phyloP scores from a whole-genome alignment of 2,329 filamentous ascomycete genomes.

The Ophiostoma novo-ulmi region DNA sequence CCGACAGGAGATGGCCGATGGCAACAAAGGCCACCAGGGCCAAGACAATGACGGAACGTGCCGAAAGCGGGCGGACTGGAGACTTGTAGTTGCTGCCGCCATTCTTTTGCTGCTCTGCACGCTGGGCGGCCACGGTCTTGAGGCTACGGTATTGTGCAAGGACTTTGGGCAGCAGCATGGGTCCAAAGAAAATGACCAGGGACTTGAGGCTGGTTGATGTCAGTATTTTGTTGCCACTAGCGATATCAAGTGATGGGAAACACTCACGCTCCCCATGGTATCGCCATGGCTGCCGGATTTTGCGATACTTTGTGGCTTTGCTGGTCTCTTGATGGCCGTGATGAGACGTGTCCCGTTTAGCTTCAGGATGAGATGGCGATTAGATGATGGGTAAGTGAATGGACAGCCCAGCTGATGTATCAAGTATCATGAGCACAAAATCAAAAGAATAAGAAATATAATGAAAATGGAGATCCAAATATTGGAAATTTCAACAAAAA shows the following conservation, averaged over 20 bases:
- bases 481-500: not conserved
- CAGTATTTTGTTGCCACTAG: not conserved
- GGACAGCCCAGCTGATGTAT: not conserved
- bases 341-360: not conserved
- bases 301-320: not conserved
- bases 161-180: slow-evolving; percentile 63
- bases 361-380: not conserved
- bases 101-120: slow-evolving; percentile 34
- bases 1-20: slow-evolving; percentile 21
- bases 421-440: not conserved
- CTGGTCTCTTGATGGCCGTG: not conserved
- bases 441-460: not conserved
- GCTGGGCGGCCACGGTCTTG: slow-evolving; percentile 40
- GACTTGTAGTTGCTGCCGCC: slow-evolving; percentile 42
- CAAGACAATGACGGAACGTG: slow-evolving; percentile 58
- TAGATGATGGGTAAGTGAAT: not conserved
- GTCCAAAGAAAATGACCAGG: slow-evolving; percentile 60
- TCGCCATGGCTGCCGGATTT: slow-evolving; percentile 30
- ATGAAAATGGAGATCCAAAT: not conserved
- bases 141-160: slow-evolving; percentile 59
- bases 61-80: slow-evolving; percentile 44
- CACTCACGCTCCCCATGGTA: slow-evolving; percentile 48
- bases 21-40: slow-evolving; percentile 39
- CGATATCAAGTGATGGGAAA: not conserved
- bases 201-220: slow-evolving; percentile 45